Percentiles rank a stretch among this genome's conserved stretches.
phyloP scores from a whole-genome alignment of 2,329 filamentous ascomycete species.

The Fusarium sp. region DNA sequence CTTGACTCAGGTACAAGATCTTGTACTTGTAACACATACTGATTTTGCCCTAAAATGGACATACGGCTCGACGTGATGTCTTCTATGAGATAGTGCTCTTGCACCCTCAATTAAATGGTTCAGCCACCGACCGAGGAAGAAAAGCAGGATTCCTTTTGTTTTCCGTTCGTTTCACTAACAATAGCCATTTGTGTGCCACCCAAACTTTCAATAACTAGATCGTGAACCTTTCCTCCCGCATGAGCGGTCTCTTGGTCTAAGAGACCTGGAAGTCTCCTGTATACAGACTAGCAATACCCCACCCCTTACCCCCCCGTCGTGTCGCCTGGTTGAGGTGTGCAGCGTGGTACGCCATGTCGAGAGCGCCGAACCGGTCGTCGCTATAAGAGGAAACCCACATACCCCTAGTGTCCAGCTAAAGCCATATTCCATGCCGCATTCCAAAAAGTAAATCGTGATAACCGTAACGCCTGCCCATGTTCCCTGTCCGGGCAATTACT shows the following conservation, averaged over 20 bases:
- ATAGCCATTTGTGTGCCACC: not conserved
- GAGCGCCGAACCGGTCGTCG: slow-evolving; percentile 28
- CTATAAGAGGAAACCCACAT: slow-evolving; percentile 19
- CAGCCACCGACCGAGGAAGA: slow-evolving; percentile 18
- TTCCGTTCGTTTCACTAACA: slow-evolving; percentile 16
- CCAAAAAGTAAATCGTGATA: slow-evolving; percentile 36
- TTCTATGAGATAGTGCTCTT: slow-evolving; percentile 4
- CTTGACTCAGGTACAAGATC: slow-evolving; percentile 8
- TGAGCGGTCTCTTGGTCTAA: slow-evolving; percentile 46
- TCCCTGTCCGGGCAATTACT: slow-evolving; percentile 27
- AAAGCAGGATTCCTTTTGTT: slow-evolving; percentile 26
- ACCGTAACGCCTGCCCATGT: slow-evolving; percentile 34
- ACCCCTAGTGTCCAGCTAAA: slow-evolving; percentile 14
- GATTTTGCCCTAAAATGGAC: not conserved
- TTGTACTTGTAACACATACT: slow-evolving; percentile 10
- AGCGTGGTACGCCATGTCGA: slow-evolving; percentile 14
- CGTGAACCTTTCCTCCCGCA: slow-evolving; percentile 41
- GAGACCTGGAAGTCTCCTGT: slow-evolving; percentile 41
- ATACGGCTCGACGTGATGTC: slow-evolving; percentile 8
- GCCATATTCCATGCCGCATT: slow-evolving; percentile 19
- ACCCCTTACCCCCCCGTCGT: slow-evolving; percentile 7
- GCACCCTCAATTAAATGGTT: slow-evolving; percentile 7
- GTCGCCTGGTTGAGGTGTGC: slow-evolving; percentile 4
- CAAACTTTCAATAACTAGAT: slow-evolving; percentile 22
- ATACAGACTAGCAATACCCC: slow-evolving; percentile 15